These are phyloP conservation scores for Lactarius evosmus DNA, from an alignment of 768 basidiomycete species.

Conservation along the genomic window DNA sequence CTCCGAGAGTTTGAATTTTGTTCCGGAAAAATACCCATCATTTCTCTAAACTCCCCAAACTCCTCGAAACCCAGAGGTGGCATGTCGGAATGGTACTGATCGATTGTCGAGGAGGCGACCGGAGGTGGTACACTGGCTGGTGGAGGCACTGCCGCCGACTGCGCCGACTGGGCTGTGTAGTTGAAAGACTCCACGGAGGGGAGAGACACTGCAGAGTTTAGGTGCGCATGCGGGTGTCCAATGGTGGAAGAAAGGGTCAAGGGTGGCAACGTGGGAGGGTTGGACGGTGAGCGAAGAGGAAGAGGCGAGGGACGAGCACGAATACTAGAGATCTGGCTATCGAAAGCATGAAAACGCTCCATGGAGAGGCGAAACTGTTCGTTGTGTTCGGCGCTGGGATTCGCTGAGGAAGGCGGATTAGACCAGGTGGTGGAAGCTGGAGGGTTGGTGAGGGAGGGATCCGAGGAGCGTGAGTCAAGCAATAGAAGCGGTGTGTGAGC, in stretches of 20 bases:
- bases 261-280: slow-evolving; percentile 24
- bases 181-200: slow-evolving; percentile 19
- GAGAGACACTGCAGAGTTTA: slow-evolving; percentile 9
- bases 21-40: slow-evolving; percentile 17
- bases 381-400: slow-evolving; percentile 14
- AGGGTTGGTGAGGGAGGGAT: slow-evolving; percentile 5
- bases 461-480: slow-evolving; percentile 12
- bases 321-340: slow-evolving; percentile 28
- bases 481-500: slow-evolving; percentile 3
- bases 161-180: slow-evolving; percentile 1
- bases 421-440: slow-evolving; percentile 9
- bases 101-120: slow-evolving; percentile 1
- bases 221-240: slow-evolving; percentile 12
- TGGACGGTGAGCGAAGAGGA: slow-evolving; percentile 16
- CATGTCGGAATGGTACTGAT: slow-evolving; percentile 15
- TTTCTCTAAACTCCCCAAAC: slow-evolving; percentile 20
- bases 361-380: slow-evolving; percentile 28
- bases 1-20: slow-evolving; percentile 10
- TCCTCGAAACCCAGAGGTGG: slow-evolving; percentile 16
- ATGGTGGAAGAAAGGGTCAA: slow-evolving; percentile 24
- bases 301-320: slow-evolving; percentile 22
- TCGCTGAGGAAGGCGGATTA: slow-evolving; percentile 6
- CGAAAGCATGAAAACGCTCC: slow-evolving; percentile 29
- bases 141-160: neutral
- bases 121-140: slow-evolving; percentile 3